Evolutionary conservation across 116 monocot genomes (phyloP), one percentile per base, ranked within the genome.

Genomic region (Cymodocea nodosa): DNA sequence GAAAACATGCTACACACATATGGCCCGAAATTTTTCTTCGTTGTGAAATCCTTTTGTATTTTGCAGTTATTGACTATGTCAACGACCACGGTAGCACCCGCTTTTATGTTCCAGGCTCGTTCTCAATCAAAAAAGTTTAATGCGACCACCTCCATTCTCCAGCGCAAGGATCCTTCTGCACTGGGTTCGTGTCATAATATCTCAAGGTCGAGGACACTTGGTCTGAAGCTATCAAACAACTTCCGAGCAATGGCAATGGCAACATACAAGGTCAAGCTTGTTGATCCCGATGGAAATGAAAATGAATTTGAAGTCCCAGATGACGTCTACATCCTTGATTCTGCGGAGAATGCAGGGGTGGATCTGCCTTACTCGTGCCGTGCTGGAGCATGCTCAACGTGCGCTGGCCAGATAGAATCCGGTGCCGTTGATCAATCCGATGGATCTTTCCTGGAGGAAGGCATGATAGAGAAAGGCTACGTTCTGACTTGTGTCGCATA

Each of bases 351-450:
- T 13, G 92, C 81, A 2, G 92, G 92, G 23, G 10, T 93, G 4
- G 88, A 88, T 50, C 75, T 93, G 51, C 92, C 92, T 3, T 88
- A 81, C 71, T 93, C 92, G 0, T 93, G 92, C 75, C 71, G 83
- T 13, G 92, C 92, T 0, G 92, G 92, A 6, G 84, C 92, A 0
- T 93, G 92, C 81, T 85, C 92, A 11, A 93, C 92, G 2, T 93
- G 92, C 24, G 92, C 92, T 0, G 88, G 92, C 10, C 73, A 75
- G 48, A 60, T 87, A 49, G 62, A 24, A 50, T 71, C 79, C 0
- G 92, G 92, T 4, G n/a, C 77, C 10, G 92, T 93, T 2, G 88
- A 93, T 53, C 92, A 88, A 68, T 82, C 85, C 2, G 92, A 93
- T 39, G 92, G 88, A 5, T 93, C 88, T 13, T 93, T 85, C 73